Evolutionary conservation across 257 asterid species (phyloP).

Genomic region (Fraxinus cuspidata): DNA sequence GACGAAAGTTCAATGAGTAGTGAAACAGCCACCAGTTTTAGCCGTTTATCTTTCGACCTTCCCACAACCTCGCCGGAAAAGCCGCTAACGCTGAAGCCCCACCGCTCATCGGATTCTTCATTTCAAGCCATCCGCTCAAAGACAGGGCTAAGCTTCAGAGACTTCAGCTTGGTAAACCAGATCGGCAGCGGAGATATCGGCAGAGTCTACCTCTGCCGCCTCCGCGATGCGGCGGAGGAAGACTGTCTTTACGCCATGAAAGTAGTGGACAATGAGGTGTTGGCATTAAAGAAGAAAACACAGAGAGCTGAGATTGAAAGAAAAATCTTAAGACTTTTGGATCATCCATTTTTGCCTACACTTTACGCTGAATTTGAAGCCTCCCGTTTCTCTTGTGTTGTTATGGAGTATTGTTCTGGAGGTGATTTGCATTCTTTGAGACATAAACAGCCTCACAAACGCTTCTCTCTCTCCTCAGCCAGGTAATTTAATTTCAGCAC

Average conservation of each 20-base stretch:
- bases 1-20: constrained; percentile 74
- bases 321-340: constrained; percentile 64
- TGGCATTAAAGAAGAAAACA: constrained; percentile 74
- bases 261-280: constrained; percentile 74
- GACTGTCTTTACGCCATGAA: constrained; percentile 72
- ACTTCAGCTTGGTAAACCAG: constrained; percentile 70
- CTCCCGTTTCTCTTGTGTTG: constrained; percentile 72
- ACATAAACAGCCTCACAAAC: constrained; percentile 69
- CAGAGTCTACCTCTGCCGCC: constrained; percentile 64
- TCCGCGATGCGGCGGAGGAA: constrained; percentile 41
- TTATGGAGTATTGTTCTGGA: constrained; percentile 80
- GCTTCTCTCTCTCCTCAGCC: constrained; percentile 67
- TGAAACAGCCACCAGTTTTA: constrained; percentile 55
- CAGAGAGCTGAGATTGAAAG: constrained; percentile 83
- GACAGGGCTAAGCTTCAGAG: constrained; percentile 48
- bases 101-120: constrained; percentile 74
- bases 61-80: constrained; percentile 63
- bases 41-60: constrained; percentile 67
- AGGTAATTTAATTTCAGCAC: constrained; percentile 42
- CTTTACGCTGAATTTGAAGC: constrained; percentile 78
- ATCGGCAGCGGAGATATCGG: constrained; percentile 94
- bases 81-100: constrained; percentile 52
- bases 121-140: constrained; percentile 47
- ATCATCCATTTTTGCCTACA: constrained; percentile 83
- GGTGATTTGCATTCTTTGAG: constrained; percentile 88